Base-by-base conservation (phyloP, 2,329 filamentous ascomycete species). In the Diaporthe destruens region DNA sequence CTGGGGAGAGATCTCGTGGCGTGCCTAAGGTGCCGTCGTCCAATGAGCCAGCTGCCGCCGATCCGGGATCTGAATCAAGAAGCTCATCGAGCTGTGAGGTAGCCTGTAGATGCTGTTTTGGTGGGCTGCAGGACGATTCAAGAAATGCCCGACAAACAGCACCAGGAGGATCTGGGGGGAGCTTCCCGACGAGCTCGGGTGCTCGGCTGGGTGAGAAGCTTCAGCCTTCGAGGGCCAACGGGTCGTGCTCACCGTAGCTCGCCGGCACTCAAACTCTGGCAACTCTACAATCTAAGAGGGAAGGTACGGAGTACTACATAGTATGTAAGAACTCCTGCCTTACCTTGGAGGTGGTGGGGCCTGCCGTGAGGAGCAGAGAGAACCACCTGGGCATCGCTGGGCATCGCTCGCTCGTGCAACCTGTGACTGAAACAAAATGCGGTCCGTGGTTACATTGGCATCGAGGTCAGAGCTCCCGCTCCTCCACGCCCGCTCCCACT, bases 381-480 rank as follows among this genome's bases (percentile, higher is more conserved):
- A 23, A 57, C 49, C 39, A 56, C 49, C 53, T n/a, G n/a, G n/a
- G n/a, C n/a, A n/a, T n/a, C n/a, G 29, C 29, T 29, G 29, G 29
- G 29, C 29, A 29, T 29, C 29, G 29, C 29, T 29, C 29, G 66
- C 66, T 57, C 49, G 67, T 69, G 67, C 54, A 59, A 39, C 42
- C 56, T 39, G 54, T 59, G 67, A 57, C 67, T 59, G 54, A 69
- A 57, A 69, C 67, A 59, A 51, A 36, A 59, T 69, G 67, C 55
- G 67, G 67, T 49, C 67, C 42, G 54, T 59, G 42, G 54, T 47
- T 51, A 51, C 67, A 69, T 69, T 69, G 67, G 54, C 54, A 25
- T 36, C 39, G 32, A 55, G 53, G 61, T 65, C 61, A 59, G 54
- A 57, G 44, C 67, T 69, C 53, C 44, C 36, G 56, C 56, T 61